These are phyloP conservation scores for Aspergillus nomiae DNA, from an alignment of 2,329 filamentous ascomycete species.

Conservation along the genomic window DNA sequence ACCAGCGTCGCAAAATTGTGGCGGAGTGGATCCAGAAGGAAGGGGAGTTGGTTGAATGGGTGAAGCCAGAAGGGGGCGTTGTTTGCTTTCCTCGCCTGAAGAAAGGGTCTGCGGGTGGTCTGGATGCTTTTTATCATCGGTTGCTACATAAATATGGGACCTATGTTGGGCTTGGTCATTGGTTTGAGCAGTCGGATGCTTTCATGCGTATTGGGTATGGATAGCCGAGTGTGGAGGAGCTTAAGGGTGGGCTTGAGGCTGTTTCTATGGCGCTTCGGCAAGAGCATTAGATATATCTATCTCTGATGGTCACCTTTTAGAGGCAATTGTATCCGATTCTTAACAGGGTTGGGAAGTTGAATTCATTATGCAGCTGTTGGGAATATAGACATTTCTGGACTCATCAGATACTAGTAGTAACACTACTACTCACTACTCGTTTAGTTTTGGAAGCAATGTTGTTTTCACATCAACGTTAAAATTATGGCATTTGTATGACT, in stretches of 20 bases:
- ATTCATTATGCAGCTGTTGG: too few species aligned
- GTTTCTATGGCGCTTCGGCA: neutral
- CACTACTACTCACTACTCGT: too few species aligned
- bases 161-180: neutral
- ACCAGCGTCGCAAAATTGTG: neutral
- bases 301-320: too few species aligned
- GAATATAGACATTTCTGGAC: too few species aligned
- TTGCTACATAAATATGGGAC: neutral
- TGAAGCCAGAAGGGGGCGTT: neutral
- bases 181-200: neutral
- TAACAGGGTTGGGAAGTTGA: too few species aligned
- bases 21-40: neutral
- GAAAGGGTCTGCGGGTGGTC: neutral
- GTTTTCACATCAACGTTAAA: too few species aligned
- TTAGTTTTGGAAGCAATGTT: too few species aligned
- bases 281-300: too few species aligned
- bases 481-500: too few species aligned
- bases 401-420: too few species aligned
- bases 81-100: neutral
- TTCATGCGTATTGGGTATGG: neutral
- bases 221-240: neutral
- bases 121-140: neutral
- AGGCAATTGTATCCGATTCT: too few species aligned
- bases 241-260: neutral
- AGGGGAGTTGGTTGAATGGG: neutral